These are phyloP conservation scores for Zanthoxylum bungeanum DNA, from an alignment of 345 rosid species.

Conservation along the genomic window DNA sequence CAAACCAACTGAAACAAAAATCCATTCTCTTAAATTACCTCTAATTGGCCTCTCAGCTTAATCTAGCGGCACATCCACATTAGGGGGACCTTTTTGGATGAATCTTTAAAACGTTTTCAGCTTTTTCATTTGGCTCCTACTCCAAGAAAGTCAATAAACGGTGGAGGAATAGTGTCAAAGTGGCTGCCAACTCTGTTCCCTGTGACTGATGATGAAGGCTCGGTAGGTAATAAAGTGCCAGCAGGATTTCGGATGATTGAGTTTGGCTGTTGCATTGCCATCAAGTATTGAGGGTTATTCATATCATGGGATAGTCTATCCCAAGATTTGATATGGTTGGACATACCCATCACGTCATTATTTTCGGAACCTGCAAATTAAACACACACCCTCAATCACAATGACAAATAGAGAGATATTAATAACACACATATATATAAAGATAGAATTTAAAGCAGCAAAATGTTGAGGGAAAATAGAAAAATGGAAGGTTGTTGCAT, in stretches of 20 bases:
- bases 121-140: constrained; percentile 60
- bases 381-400: constrained; percentile 9
- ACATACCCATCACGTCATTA: constrained; percentile 38
- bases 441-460: constrained; percentile 18
- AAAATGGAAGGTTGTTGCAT: too few species aligned
- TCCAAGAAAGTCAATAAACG: constrained; percentile 73
- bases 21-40: constrained; percentile 23
- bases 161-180: constrained; percentile 37
- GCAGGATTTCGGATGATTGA: constrained; percentile 19
- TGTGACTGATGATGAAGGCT: constrained; percentile 23
- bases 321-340: constrained; percentile 35
- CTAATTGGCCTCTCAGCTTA: constrained; percentile 20
- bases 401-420: background rate
- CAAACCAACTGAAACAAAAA: constrained; percentile 13
- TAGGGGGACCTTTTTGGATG: constrained; percentile 17
- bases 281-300: constrained; percentile 8
- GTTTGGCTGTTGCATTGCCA: constrained; percentile 40
- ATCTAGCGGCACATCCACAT: constrained; percentile 23
- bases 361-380: constrained; percentile 37
- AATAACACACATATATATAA: background rate
- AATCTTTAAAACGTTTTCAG: constrained; percentile 13
- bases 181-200: constrained; percentile 16
- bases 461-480: constrained; percentile 12
- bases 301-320: constrained; percentile 12
- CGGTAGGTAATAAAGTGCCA: constrained; percentile 24